Base-by-base conservation (phyloP, 768 basidiomycete genomes). In the Boletus reticulatus region DNA sequence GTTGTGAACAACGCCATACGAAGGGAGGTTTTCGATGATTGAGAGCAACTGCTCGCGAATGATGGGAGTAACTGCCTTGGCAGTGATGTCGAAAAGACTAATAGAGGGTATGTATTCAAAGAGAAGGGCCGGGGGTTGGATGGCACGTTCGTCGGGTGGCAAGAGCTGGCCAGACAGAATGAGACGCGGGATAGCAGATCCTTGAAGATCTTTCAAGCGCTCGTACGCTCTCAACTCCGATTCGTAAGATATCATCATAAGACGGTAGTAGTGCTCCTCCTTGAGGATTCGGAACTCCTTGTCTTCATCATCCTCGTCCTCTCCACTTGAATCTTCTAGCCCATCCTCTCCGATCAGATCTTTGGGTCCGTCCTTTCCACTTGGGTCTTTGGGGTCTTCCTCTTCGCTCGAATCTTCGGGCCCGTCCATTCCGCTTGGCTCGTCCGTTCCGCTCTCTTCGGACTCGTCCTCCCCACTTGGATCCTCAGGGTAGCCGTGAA, bases 91-190 rank as follows among this genome's bases (percentile, higher is more conserved):
- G 6, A 3, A 1, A 20, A 29, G 8, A 9, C 1, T 9, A 29
- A 58, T 41, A 16, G 44, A 58, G 22, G 55, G 55, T n/a, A 51
- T 43, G 42, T 47, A 57, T 27, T 58, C 56, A 13, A 58, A 41
- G 22, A 58, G 39, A 7, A 58, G 8, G 11, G 45, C 36, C 1
- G 49, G 45, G 4, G n/a, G 29, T 43, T 39, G 49, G 17, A 58
- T 51, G 11, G 39, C 39, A 6, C 55, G 57, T 32, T 29, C 27
- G 27, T 29, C 27, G 8, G 27, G 27, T 29, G 27, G 27, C 8
- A 29, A 29, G 27, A 29, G 9, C 6, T 39, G 13, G 12, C 37
- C 53, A 11, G 42, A 14, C 43, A 36, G 36, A 6, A 56, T 27
- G 24, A 57, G 41, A 4, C 39, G 27, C 6, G 57, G 55, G 20